A percentile compares a stretch with the other conserved stretches of the same genome.
These are phyloP conservation scores for Eucalyptus tenuipes DNA, from an alignment of 345 rosid genomes.

Conservation along the genomic window DNA sequence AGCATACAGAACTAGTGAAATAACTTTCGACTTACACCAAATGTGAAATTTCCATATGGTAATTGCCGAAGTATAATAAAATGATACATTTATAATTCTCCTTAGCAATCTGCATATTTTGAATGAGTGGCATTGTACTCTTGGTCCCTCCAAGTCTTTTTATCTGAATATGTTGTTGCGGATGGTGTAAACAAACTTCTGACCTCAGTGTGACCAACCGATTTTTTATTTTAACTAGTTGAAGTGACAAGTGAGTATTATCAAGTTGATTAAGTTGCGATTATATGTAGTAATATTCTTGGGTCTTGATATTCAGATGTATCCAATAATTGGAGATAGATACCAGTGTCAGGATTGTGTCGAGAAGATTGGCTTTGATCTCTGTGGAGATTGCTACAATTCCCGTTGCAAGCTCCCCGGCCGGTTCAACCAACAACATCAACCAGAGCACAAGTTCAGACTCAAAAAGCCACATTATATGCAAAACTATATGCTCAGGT, in stretches of 20 bases:
- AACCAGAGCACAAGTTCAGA: slow-evolving; percentile 57
- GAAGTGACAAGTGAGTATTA: not conserved
- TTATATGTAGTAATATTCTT: not conserved
- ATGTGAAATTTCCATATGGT: not conserved
- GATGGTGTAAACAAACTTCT: not conserved
- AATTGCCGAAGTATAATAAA: not conserved
- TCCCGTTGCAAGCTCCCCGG: slow-evolving; percentile 54
- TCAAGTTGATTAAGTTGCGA: not conserved
- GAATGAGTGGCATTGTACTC: not conserved
- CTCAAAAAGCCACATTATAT: not conserved
- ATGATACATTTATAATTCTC: not conserved
- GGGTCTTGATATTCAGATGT: slow-evolving; percentile 28
- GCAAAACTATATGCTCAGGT: too few relatives aligned
- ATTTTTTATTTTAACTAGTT: not conserved
- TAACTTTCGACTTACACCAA: not conserved
- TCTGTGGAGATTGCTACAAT: slow-evolving; percentile 72
- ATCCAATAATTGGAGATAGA: slow-evolving; percentile 67
- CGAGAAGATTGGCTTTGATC: slow-evolving; percentile 67
- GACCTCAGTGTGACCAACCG: not conserved
- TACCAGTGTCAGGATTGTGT: slow-evolving; percentile 61
- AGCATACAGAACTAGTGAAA: not conserved
- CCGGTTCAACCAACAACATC: slow-evolving; percentile 88
- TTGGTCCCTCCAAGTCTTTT: too few relatives aligned
- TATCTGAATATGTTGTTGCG: not conserved
- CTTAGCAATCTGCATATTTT: not conserved